Conservation (phyloP, 176 grass and related monocot species). For the Oryza meyeriana region DNA sequence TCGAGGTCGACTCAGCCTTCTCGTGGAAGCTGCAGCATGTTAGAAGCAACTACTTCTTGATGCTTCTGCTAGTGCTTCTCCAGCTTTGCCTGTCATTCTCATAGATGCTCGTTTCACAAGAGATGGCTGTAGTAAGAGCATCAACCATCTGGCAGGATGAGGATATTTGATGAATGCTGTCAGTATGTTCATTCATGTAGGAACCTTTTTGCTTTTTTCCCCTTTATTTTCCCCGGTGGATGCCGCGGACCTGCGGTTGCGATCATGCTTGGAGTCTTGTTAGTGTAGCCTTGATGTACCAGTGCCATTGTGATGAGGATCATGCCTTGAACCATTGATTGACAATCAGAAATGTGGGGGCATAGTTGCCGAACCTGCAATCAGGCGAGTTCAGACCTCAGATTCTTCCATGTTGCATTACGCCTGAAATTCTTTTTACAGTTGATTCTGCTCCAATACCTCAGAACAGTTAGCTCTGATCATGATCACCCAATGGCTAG, state of each 20-base stretch:
- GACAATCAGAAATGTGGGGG: not conserved
- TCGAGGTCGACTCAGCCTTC: slow-evolving; percentile 61
- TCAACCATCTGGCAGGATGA: slow-evolving; percentile 31
- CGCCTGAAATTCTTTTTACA: not conserved
- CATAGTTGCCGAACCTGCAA: not conserved
- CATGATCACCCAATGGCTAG: no score
- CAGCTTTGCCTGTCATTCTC: slow-evolving; percentile 39
- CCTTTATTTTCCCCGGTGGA: not conserved
- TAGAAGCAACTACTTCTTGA: slow-evolving; percentile 10
- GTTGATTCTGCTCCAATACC: no score
- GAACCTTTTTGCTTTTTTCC: slow-evolving; percentile 5
- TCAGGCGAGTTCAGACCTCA: not conserved
- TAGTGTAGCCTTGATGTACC: slow-evolving; percentile 28
- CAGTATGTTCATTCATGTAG: slow-evolving; percentile 48
- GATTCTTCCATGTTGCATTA: not conserved
- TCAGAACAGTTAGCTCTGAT: not conserved
- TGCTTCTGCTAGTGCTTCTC: slow-evolving; percentile 41
- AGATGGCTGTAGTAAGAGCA: slow-evolving; percentile 10
- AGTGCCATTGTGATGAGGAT: slow-evolving; percentile 17
- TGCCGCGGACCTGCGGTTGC: not conserved
- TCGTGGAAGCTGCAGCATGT: slow-evolving; percentile 41
- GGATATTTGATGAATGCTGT: slow-evolving; percentile 46
- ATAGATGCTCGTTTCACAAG: not conserved
- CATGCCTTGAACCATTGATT: slow-evolving; percentile 8
- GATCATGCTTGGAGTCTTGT: slow-evolving; percentile 21